Conservation (phyloP, 768 basidiomycete genomes). For the Calocera cornea region DNA sequence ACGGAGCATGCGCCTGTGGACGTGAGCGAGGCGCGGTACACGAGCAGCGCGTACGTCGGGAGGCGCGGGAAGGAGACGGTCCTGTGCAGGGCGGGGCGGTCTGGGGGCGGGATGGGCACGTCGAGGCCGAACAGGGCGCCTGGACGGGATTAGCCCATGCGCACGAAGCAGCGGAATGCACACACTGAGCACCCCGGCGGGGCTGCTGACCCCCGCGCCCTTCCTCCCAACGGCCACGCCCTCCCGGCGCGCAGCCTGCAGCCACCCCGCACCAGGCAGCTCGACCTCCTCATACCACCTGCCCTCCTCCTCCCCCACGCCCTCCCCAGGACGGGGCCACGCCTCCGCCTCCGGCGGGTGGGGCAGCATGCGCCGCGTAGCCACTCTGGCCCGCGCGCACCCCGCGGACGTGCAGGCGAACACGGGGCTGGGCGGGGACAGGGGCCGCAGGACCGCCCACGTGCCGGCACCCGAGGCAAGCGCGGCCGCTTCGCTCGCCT, state of each 20-base stretch:
- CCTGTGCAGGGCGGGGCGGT: neutral
- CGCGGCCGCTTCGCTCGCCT: neutral
- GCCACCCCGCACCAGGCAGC: neutral
- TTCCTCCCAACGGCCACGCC: neutral
- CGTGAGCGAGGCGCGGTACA: neutral
- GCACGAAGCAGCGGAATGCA: no score
- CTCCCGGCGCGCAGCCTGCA: neutral
- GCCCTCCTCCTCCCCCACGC: neutral
- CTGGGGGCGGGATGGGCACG: neutral
- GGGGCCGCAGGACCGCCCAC: neutral
- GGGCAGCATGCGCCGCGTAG: neutral
- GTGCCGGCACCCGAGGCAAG: no score
- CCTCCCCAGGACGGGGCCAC: neutral
- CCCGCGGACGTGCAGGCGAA: neutral
- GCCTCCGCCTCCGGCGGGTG: neutral
- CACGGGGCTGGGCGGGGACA: neutral
- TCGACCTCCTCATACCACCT: neutral
- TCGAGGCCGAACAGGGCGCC: neutral
- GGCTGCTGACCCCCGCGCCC: no score
- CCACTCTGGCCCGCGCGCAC: neutral
- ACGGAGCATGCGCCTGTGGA: neutral
- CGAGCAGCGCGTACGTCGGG: neutral
- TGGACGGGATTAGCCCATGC: no score
- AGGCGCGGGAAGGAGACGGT: neutral
- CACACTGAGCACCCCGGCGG: no score